Evolutionary conservation across 768 basidiomycete species (phyloP), one percentile per base, ranked within the genome.

Genomic region (Boletus rufocinnamomeus): DNA sequence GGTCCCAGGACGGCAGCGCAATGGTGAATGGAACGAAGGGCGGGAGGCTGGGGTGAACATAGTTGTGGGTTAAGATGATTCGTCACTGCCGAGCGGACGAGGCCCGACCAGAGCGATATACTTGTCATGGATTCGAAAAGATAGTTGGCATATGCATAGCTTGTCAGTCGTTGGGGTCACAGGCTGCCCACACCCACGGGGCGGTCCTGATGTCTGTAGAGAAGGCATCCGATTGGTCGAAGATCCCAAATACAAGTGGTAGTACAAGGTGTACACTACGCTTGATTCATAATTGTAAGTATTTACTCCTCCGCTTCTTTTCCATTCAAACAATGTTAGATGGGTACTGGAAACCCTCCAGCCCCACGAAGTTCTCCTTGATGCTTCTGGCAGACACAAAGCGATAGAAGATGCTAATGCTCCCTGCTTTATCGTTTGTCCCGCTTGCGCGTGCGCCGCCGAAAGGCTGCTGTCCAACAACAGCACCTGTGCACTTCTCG

Each of bases 381-480:
- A 99, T 94, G 65, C 88, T 93, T 70, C 97, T 82, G 52, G 91
- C 86, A 56, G 87, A 87, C 59, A 96, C 85, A 74, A 95, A 93
- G 56, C 95, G 81, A 74, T 85, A 86, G 76, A 84, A 88, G 67
- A 89, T 83, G 50, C 74, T 79, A 60, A 92, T 84, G 61, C 91
- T 93, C 25, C 91, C 97, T 1, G 95, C 94, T 77, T 98, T 99
- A 75, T 98, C 97, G 79, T 98, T 98, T 61, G 96, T 99, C 30
- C 97, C 96, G 69, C 90, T 93, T 34, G 82, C 91, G 38, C 95
- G 85, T 2, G 86, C 92, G 32, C 97, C 97, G 49, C 97, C 97
- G 70, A 99, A 99, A 13, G 97, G 96, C 75, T 99, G 95, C 73
- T 98, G 95, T 10, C 95, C 96, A 37, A 98, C 94, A 50, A 93